phyloP scores from a whole-genome alignment of 371 early-diverging fungal genomes.

The Mucor lusitanicus region DNA sequence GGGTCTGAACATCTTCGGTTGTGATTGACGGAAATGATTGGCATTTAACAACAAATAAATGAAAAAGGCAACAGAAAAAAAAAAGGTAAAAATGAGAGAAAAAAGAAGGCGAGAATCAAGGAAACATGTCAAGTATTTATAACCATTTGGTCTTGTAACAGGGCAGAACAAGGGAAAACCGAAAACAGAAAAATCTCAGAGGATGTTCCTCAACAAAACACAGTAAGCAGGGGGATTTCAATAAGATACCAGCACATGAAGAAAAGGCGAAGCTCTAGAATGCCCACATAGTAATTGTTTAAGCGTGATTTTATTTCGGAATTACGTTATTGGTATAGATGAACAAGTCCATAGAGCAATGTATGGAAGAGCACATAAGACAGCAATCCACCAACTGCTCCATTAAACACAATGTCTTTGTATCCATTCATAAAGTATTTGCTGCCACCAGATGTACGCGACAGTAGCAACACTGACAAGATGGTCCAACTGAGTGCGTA shows the following conservation, averaged over 20 bases:
- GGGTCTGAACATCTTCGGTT: constrained; percentile 9
- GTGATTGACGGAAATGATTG: background rate
- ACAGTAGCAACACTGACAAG: constrained; percentile 50
- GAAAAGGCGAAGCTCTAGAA: background rate
- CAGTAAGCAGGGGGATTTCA: background rate
- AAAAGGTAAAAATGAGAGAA: background rate
- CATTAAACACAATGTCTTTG: constrained; percentile 62
- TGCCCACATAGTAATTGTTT: background rate
- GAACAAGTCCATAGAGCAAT: constrained; percentile 80
- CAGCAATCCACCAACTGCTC: constrained; percentile 72
- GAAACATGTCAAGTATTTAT: constrained; percentile 1
- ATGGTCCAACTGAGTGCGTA: constrained; percentile 67
- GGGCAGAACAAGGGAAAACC: background rate
- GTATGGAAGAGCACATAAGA: constrained; percentile 86
- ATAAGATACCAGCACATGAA: background rate
- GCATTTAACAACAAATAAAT: constrained; percentile 4
- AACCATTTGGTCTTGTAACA: background rate
- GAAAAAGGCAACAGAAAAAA: background rate
- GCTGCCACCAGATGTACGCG: constrained; percentile 38
- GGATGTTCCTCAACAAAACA: constrained; percentile 1
- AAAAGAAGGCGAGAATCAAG: background rate
- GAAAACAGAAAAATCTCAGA: constrained; percentile 1
- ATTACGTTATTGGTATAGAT: constrained; percentile 68
- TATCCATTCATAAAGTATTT: constrained; percentile 51
- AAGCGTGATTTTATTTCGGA: constrained; percentile 3